Evolutionary conservation across 139 green algal species (phyloP).

Genomic region (Closterium sp.): DNA sequence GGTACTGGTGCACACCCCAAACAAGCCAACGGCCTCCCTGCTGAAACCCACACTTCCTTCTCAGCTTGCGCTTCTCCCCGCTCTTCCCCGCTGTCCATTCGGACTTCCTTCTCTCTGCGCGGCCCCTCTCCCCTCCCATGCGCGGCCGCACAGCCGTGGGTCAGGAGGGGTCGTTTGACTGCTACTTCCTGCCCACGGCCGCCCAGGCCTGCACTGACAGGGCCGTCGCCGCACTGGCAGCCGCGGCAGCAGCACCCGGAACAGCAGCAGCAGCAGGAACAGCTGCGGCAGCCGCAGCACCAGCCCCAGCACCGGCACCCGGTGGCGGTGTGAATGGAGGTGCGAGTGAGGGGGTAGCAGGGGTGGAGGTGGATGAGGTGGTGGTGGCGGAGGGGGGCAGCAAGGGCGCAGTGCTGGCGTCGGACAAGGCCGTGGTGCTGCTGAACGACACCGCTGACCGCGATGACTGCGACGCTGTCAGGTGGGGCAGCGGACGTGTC

Average conservation of each 20-base stretch:
- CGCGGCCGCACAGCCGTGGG: background rate
- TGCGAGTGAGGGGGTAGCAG: too few relatives aligned
- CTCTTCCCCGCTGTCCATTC: too few relatives aligned
- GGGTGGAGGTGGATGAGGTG: background rate
- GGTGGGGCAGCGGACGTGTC: background rate
- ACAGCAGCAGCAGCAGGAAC: too few relatives aligned
- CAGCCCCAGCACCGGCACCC: too few relatives aligned
- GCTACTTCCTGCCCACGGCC: background rate
- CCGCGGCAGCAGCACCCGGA: too few relatives aligned
- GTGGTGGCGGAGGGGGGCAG: background rate
- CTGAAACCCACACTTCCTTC: too few relatives aligned
- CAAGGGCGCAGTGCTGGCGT: background rate
- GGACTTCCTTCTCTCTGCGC: background rate
- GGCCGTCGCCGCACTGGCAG: background rate
- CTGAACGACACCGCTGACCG: background rate
- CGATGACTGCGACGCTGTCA: background rate
- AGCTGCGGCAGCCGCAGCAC: too few relatives aligned
- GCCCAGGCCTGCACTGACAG: background rate
- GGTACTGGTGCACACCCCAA: too few relatives aligned
- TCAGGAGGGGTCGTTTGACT: background rate
- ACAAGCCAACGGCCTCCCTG: too few relatives aligned
- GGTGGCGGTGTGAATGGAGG: background rate
- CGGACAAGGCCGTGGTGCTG: background rate
- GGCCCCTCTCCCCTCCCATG: background rate
- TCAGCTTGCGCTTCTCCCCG: too few relatives aligned